Evolutionary conservation across 2,329 filamentous ascomycete genomes (phyloP).

Genomic region (Tolypocladium inflatum): DNA sequence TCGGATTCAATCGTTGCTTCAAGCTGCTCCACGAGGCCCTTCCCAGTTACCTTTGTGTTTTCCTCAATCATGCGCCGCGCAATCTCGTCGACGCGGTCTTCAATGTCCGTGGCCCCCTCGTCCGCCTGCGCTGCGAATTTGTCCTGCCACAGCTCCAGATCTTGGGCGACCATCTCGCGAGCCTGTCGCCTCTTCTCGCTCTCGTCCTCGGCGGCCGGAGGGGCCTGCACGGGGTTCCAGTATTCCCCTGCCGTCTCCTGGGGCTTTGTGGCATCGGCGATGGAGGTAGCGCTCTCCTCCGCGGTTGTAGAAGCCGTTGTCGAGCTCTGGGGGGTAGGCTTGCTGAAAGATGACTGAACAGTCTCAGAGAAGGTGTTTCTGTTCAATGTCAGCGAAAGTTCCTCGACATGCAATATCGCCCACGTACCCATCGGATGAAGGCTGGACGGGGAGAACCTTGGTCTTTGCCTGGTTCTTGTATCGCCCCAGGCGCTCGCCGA

Average conservation of each 20-base stretch:
- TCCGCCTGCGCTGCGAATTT: slow-evolving; percentile 82
- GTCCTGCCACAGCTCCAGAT: slow-evolving; percentile 76
- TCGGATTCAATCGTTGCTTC: slow-evolving; percentile 57
- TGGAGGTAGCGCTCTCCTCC: slow-evolving; percentile 6
- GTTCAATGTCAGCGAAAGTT: background rate
- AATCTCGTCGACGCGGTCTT: slow-evolving; percentile 55
- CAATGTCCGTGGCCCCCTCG: slow-evolving; percentile 67
- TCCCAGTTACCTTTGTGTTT: slow-evolving; percentile 57
- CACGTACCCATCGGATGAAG: background rate
- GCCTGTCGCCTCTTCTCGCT: slow-evolving; percentile 47
- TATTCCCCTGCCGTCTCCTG: slow-evolving; percentile 11
- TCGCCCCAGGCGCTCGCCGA: slow-evolving; percentile 77
- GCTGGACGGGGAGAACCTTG: slow-evolving; percentile 15
- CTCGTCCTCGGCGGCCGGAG: slow-evolving; percentile 36
- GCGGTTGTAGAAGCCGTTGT: slow-evolving; percentile 20
- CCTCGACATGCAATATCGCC: background rate
- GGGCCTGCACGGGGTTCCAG: slow-evolving; percentile 29
- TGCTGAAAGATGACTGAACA: slow-evolving; percentile 23
- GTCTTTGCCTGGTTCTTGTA: slow-evolving; percentile 41
- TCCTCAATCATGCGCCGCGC: slow-evolving; percentile 45
- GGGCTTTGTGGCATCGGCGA: slow-evolving; percentile 18
- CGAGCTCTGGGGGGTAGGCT: slow-evolving; percentile 20
- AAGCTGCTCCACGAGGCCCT: slow-evolving; percentile 57
- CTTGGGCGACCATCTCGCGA: slow-evolving; percentile 61
- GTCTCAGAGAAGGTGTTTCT: slow-evolving; percentile 10